Evolutionary conservation across 2,329 filamentous ascomycete genomes (phyloP).

Genomic region (Aspergillus sp.): DNA sequence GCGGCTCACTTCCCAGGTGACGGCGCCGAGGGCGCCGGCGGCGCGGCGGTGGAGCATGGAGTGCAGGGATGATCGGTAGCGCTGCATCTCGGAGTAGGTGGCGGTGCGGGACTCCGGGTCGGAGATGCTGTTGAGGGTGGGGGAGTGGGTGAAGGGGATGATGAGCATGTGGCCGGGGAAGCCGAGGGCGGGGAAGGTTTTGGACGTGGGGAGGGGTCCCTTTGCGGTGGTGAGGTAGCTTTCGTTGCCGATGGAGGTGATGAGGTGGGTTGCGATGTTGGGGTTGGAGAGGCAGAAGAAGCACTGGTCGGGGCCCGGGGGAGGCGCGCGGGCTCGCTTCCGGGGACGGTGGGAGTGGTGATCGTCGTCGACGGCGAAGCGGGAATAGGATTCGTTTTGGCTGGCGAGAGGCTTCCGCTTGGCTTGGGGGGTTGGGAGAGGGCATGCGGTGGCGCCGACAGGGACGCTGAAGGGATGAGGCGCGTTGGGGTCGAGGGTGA

Average conservation of each 20-base stretch:
- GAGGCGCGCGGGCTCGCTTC: slow-evolving; percentile 49
- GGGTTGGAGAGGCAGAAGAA: slow-evolving; percentile 95
- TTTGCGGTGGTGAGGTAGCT: slow-evolving; percentile 89
- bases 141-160: slow-evolving; percentile 79
- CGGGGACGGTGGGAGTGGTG: slow-evolving; percentile 35
- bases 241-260: slow-evolving; percentile 84
- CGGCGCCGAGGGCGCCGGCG: slow-evolving; percentile 65
- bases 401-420: slow-evolving; percentile 56
- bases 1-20: slow-evolving; percentile 92
- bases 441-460: slow-evolving; percentile 70
- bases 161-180: slow-evolving; percentile 89
- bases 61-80: slow-evolving; percentile 75
- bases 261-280: slow-evolving; percentile 79
- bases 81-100: slow-evolving; percentile 77
- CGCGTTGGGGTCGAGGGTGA: slow-evolving; percentile 65
- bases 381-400: slow-evolving; percentile 37
- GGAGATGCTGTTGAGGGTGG: slow-evolving; percentile 69
- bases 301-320: slow-evolving; percentile 71
- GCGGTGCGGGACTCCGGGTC: slow-evolving; percentile 55
- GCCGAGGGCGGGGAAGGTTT: slow-evolving; percentile 69
- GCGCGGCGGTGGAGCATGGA: slow-evolving; percentile 63
- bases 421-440: slow-evolving; percentile 52
- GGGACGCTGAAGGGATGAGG: slow-evolving; percentile 64
- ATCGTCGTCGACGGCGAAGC: slow-evolving; percentile 40
- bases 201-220: slow-evolving; percentile 73